Conservation (phyloP, 495 filamentous ascomycete genomes). For the Aspergillus saccharolyticus region DNA sequence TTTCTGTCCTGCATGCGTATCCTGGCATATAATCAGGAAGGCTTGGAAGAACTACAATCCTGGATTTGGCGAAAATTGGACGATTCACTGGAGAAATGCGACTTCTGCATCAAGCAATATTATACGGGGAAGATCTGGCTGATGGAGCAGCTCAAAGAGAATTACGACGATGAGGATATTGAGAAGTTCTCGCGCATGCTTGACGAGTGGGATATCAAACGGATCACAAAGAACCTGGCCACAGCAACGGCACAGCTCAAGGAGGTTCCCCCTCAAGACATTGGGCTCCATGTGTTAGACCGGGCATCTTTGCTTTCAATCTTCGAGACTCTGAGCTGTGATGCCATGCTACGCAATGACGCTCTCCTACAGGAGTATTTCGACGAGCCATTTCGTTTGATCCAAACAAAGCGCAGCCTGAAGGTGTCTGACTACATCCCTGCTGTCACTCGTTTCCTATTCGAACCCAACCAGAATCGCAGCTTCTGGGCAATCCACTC, state of each 20-base stretch:
- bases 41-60: conserved; percentile 52
- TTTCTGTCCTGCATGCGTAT: conserved; percentile 62
- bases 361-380: conserved; percentile 55
- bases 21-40: conserved; percentile 59
- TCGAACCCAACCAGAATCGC: conserved; percentile 56
- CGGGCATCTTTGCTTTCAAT: conserved; percentile 51
- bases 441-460: conserved; percentile 75
- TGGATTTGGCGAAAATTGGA: conserved; percentile 54
- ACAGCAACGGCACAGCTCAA: conserved; percentile 44
- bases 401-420: conserved; percentile 66
- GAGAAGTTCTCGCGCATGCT: conserved; percentile 49
- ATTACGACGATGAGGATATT: conserved; percentile 61
- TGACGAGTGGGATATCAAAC: conserved; percentile 54
- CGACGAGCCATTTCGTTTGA: conserved; percentile 68
- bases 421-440: conserved; percentile 68
- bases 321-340: conserved; percentile 60
- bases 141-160: conserved; percentile 54
- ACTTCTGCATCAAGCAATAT: conserved; percentile 74
- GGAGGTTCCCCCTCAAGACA: conserved; percentile 41
- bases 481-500: conserved; percentile 62
- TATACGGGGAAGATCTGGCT: conserved; percentile 65
- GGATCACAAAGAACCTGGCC: conserved; percentile 55
- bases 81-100: conserved; percentile 60
- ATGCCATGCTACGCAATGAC: conserved; percentile 52
- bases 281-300: conserved; percentile 46